phyloP scores from a whole-genome alignment of 2,329 filamentous ascomycete species.

The Neospermospora avenae region DNA sequence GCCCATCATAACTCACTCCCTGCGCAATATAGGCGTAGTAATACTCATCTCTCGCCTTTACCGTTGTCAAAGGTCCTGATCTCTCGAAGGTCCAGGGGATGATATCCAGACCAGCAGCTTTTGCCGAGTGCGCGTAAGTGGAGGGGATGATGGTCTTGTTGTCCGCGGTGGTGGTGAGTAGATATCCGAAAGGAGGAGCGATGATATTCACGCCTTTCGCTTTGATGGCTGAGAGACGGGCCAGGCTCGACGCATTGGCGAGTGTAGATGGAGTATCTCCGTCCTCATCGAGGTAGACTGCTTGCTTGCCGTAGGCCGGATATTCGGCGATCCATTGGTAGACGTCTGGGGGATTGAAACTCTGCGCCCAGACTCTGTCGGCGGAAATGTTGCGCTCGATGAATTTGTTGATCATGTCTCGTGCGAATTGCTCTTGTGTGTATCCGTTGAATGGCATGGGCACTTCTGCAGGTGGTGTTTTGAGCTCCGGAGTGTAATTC shows the following conservation, averaged over 20 bases:
- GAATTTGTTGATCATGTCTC: conserved; percentile 23
- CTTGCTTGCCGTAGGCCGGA: conserved; percentile 21
- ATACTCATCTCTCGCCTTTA: conserved; percentile 11
- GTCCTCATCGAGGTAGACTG: conserved; percentile 23
- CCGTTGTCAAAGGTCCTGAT: conserved; percentile 13
- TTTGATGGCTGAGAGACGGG: conserved; percentile 12
- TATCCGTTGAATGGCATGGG: conserved; percentile 26
- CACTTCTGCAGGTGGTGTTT: conserved; percentile 16
- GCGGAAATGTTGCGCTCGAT: conserved; percentile 18
- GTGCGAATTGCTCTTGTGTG: conserved; percentile 24
- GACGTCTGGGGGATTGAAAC: conserved; percentile 20
- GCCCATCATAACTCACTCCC: conserved; percentile 18
- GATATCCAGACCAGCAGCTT: conserved; percentile 18
- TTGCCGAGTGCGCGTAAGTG: conserved; percentile 17
- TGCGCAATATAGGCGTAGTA: conserved; percentile 13
- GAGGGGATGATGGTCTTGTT: conserved; percentile 22
- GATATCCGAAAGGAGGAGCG: conserved; percentile 17
- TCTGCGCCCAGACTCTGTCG: conserved; percentile 19
- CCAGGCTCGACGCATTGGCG: conserved; percentile 2
- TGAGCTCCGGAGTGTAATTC: conserved; percentile 26
- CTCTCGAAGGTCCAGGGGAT: conserved; percentile 25
- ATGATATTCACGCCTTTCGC: conserved; percentile 21
- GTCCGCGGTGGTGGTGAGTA: conserved; percentile 15
- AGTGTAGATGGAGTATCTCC: conserved; percentile 13
- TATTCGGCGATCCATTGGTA: conserved; percentile 25